These are phyloP conservation scores for Quercus ilex DNA, from an alignment of 306 rosid genomes.

Conservation along the genomic window DNA sequence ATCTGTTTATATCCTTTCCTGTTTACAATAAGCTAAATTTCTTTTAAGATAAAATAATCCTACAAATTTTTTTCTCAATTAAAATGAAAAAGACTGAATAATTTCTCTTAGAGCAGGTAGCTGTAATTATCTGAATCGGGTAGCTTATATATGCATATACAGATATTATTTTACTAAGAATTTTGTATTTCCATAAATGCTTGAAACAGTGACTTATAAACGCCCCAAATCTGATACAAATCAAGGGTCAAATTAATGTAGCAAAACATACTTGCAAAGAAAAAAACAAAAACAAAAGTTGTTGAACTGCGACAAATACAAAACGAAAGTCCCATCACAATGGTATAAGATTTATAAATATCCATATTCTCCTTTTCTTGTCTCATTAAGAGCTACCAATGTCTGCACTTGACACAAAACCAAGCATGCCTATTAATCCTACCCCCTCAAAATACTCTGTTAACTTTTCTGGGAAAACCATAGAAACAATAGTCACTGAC, in stretches of 20 bases:
- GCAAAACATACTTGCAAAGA: neutral
- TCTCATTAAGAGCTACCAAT: neutral
- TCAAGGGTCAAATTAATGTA: neutral
- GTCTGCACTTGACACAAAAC: neutral
- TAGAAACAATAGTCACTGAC: constrained; percentile 22
- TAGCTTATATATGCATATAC: too few species aligned
- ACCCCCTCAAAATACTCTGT: neutral
- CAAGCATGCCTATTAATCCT: neutral
- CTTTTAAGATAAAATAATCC: too few species aligned
- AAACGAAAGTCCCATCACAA: neutral
- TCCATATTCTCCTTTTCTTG: neutral
- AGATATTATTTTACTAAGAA: too few species aligned
- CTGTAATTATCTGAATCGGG: too few species aligned
- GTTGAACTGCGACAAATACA: too few species aligned
- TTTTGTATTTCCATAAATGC: too few species aligned
- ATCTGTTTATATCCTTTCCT: too few species aligned
- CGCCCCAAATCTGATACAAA: neutral
- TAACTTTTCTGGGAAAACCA: neutral
- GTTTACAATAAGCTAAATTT: too few species aligned
- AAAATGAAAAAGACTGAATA: too few species aligned
- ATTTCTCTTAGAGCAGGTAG: too few species aligned
- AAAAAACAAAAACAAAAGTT: too few species aligned
- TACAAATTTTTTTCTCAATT: too few species aligned
- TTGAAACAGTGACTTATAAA: neutral
- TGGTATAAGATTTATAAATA: neutral